These are phyloP conservation scores for Neonothopanus nambi DNA, from an alignment of 1,284 basidiomycete genomes.

Conservation along the genomic window DNA sequence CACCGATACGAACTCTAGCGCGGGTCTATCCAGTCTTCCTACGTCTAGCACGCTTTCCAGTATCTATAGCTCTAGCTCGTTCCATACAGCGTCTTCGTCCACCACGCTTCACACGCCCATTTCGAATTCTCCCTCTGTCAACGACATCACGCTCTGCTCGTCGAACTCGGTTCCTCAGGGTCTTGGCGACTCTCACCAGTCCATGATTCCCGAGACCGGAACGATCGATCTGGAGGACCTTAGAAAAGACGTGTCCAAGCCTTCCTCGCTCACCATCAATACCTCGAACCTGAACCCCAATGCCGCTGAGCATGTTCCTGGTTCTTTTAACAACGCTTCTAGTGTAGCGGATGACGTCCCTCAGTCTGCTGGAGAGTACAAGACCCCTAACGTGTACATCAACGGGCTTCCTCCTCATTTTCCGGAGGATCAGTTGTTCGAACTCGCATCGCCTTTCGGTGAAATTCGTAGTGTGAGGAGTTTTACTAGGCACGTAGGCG, in stretches of 20 bases:
- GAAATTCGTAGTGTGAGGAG: constrained; percentile 59
- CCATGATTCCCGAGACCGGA: constrained; percentile 9
- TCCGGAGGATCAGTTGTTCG: constrained; percentile 61
- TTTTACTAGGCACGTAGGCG: constrained; percentile 63
- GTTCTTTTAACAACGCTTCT: neutral
- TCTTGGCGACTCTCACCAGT: neutral
- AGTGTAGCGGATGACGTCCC: neutral
- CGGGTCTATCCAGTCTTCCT: constrained; percentile 3
- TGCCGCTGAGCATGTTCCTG: constrained; percentile 13
- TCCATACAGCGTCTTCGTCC: constrained; percentile 16
- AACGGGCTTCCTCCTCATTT: constrained; percentile 67
- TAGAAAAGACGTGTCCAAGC: neutral
- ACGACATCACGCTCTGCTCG: neutral
- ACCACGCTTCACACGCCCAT: constrained; percentile 12
- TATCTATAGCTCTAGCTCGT: constrained; percentile 7
- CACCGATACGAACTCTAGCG: neutral
- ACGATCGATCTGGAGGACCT: constrained; percentile 12
- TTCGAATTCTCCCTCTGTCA: constrained; percentile 11
- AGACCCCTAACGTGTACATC: constrained; percentile 66
- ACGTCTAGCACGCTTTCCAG: constrained; percentile 13
- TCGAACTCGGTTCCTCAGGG: neutral
- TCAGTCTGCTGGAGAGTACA: constrained; percentile 16
- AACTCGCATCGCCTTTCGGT: constrained; percentile 55
- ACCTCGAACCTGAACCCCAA: constrained; percentile 6
- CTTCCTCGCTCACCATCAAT: neutral